phyloP scores from a whole-genome alignment of 371 early-diverging fungal genomes.

The Entomophthora muscae region DNA sequence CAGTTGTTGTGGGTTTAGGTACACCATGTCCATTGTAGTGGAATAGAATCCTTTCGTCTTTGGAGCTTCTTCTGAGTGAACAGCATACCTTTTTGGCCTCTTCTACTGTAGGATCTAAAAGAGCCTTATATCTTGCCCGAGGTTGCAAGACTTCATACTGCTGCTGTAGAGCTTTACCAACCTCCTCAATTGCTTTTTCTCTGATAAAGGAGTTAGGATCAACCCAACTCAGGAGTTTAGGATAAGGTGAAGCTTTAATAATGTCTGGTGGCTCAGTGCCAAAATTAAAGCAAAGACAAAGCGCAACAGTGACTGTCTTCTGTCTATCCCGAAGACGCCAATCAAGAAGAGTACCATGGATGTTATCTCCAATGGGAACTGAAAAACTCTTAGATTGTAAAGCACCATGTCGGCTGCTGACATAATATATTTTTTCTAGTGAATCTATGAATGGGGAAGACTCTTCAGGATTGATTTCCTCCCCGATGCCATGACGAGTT shows the following conservation, averaged over 20 bases:
- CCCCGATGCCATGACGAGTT: background rate
- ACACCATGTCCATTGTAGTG: slow-evolving; percentile 98
- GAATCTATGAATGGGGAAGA: background rate
- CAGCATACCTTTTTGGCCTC: slow-evolving; percentile 77
- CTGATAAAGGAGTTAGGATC: slow-evolving; percentile 72
- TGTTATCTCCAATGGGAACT: background rate
- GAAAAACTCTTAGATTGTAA: background rate
- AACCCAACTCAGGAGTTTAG: slow-evolving; percentile 87
- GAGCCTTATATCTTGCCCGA: slow-evolving; percentile 67
- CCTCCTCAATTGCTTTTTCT: slow-evolving; percentile 65
- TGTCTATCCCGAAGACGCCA: slow-evolving; percentile 25
- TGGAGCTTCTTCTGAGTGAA: slow-evolving; percentile 63
- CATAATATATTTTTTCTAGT: background rate
- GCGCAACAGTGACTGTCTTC: slow-evolving; percentile 27
- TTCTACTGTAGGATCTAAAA: slow-evolving; percentile 78
- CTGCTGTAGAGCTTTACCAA: slow-evolving; percentile 71
- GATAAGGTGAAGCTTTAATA: slow-evolving; percentile 71
- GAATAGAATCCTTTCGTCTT: slow-evolving; percentile 85
- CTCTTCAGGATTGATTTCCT: background rate
- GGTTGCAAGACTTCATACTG: slow-evolving; percentile 88
- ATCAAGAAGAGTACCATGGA: slow-evolving; percentile 12
- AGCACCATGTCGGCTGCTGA: background rate
- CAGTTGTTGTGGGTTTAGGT: slow-evolving; percentile 83
- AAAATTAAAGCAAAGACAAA: slow-evolving; percentile 86
- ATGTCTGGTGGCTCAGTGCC: slow-evolving; percentile 94